Base-by-base conservation (phyloP, 2,329 filamentous ascomycete genomes). In the Saccharata proteae region DNA sequence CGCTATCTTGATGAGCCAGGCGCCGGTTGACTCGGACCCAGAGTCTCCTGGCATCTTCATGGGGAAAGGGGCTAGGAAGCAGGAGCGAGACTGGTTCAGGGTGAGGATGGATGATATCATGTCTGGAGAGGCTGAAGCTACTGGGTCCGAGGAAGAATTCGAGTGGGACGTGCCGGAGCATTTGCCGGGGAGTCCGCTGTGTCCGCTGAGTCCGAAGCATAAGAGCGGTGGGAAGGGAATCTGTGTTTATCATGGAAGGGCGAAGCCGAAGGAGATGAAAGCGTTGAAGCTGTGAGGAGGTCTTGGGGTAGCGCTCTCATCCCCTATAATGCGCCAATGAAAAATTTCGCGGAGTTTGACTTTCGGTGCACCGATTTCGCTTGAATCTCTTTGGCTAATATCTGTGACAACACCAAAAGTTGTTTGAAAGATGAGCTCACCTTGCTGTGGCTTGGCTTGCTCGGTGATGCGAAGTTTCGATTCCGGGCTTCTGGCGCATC, bases 111-210 rank as follows among this genome's bases (percentile, higher is more conserved):
- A 31, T n/a, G 28, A 23, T 9, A 31, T 30, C 3, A 7, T n/a
- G 23, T 13, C 23, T 4, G n/a, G 12, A 9, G 24, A 16, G 7
- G 19, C 7, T n/a, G 40, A 38, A n/a, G 51, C 51, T 12, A 49
- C 47, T 10, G 35, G 38, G 14, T 37, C 46, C 8, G 48, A 47
- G 20, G n/a, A n/a, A n/a, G n/a, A n/a, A n/a, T 53, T 61, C 24
- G 56, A 58, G 29, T 50, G 59, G 43, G 43, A 58, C 11, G 38
- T 58, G 1, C 59, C 61, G 2, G 62, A 65, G 39, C 62, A 65
- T 41, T 36, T 64, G 5, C 56, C 57, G 2, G 51, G 35, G 5
- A 60, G 55, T 32, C 59, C 59, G 6, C 37, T 64, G 3, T 65
- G 62, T 43, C 61, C 62, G 5, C 44, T 58, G 11, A 50, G 54